Base-by-base conservation (phyloP, 768 basidiomycete species). In the Tephrocybe sp. region DNA sequence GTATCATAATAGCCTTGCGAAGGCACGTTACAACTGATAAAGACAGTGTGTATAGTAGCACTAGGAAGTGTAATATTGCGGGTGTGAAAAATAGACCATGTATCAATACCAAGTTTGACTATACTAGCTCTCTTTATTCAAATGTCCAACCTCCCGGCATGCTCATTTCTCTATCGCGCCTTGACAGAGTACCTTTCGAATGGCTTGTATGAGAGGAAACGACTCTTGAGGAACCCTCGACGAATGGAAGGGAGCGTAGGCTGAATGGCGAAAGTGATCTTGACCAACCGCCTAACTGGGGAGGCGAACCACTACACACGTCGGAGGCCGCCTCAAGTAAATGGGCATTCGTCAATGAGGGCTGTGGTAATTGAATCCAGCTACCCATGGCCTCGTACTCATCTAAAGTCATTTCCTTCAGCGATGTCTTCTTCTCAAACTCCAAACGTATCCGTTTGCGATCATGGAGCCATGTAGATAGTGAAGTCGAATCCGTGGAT, bases 351-450 rank as follows among this genome's bases (percentile, higher is more conserved):
- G 36, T 24, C 34, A 39, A 36, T 60, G 56, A 45, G 54, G 64
- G 40, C 60, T 54, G 42, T 47, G 51, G 12, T 43, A 50, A 46
- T 45, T 68, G 61, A n/a, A 69, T 65, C 79, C 79, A 80, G 52
- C 79, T 80, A 2, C 79, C 79, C 46, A 56, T 61, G 30, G 66
- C 63, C 53, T 81, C 79, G 50, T 81, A 79, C 34, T 79, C 73
- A 43, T 72, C 75, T 33, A 79, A 55, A n/a, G 70, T 66, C 64
- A 79, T 72, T 42, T 66, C 65, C 24, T 60, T 60, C 6, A 55
- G 60, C 1, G 20, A 17, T 26, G 57, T 48, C 10, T 66, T 61
- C 21, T 62, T 55, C 20, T 64, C 65, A 48, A 56, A 53, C 25
- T 67, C 64, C 24, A 61, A 45, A 40, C 65, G 65, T 40, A 63